Conservation (phyloP, 2,329 filamentous ascomycete species). For the Sclerotinia glacialis region DNA sequence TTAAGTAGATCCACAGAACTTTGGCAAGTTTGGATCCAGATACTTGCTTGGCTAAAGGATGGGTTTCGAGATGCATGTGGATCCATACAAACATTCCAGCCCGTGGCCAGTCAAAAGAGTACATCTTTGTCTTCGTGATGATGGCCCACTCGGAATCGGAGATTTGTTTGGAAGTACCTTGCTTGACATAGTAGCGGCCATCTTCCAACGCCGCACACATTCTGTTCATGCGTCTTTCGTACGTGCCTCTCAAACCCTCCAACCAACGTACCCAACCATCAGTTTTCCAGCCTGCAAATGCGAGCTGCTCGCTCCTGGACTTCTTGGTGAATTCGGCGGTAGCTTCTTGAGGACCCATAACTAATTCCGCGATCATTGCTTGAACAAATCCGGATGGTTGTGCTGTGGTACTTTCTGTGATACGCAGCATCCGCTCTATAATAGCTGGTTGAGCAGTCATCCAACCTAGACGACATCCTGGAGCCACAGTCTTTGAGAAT, state of each 20-base stretch:
- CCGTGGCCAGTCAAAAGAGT: constrained; percentile 74
- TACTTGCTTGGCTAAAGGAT: constrained; percentile 63
- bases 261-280: constrained; percentile 92
- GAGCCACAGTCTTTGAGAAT: constrained; percentile 89
- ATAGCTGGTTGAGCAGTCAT: constrained; percentile 79
- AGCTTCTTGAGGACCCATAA: constrained; percentile 67
- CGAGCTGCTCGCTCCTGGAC: constrained; percentile 40
- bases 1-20: constrained; percentile 71
- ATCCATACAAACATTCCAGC: constrained; percentile 95
- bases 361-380: constrained; percentile 70
- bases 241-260: constrained; percentile 75
- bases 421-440: constrained; percentile 68
- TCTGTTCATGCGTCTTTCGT: constrained; percentile 77
- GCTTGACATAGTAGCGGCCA: constrained; percentile 62
- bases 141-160: constrained; percentile 72
- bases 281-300: constrained; percentile 66
- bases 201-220: constrained; percentile 76
- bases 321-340: constrained; percentile 45
- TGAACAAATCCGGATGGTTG: constrained; percentile 90
- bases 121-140: constrained; percentile 70
- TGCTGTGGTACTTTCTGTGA: constrained; percentile 75
- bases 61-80: constrained; percentile 65
- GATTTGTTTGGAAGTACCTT: constrained; percentile 50
- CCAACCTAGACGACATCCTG: constrained; percentile 87
- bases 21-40: constrained; percentile 55